Conservation (phyloP, 108 stramenopile genomes). For the Pelagomonas calceolata region DNA sequence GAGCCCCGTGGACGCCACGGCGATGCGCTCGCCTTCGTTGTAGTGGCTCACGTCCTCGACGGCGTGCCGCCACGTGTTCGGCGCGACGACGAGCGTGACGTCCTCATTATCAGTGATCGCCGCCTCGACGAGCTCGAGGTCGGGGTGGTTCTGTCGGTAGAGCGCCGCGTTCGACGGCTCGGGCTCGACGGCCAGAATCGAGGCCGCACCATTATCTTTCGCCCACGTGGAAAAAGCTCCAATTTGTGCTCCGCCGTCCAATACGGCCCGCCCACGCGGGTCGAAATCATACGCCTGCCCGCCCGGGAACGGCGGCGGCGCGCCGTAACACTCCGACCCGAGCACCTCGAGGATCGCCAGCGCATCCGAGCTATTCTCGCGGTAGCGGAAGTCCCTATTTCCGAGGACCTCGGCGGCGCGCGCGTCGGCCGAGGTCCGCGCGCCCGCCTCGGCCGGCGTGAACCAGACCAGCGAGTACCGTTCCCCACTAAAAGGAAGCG, state of each 20-base stretch:
- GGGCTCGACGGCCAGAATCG: neutral
- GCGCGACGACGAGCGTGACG: neutral
- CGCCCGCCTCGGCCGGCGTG: conserved; percentile 43
- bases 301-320: neutral
- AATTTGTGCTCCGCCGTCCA: neutral
- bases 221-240: neutral
- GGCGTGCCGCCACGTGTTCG: neutral
- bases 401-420: neutral
- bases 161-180: neutral
- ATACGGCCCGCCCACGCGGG: neutral
- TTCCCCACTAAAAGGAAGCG: conserved; percentile 63
- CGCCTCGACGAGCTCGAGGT: neutral
- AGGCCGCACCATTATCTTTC: neutral
- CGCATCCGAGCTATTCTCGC: neutral
- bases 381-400: neutral
- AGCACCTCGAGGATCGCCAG: neutral
- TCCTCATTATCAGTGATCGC: neutral
- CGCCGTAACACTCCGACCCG: neutral
- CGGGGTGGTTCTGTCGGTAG: neutral
- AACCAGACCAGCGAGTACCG: conserved; percentile 82
- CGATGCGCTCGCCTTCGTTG: neutral
- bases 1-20: neutral
- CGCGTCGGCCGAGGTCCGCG: neutral
- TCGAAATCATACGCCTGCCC: neutral
- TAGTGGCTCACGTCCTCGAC: neutral